Evolutionary conservation across 2,329 filamentous ascomycete species (phyloP), one percentile per base, ranked within the genome.

Genomic region (Scleromitrula shiraiana): DNA sequence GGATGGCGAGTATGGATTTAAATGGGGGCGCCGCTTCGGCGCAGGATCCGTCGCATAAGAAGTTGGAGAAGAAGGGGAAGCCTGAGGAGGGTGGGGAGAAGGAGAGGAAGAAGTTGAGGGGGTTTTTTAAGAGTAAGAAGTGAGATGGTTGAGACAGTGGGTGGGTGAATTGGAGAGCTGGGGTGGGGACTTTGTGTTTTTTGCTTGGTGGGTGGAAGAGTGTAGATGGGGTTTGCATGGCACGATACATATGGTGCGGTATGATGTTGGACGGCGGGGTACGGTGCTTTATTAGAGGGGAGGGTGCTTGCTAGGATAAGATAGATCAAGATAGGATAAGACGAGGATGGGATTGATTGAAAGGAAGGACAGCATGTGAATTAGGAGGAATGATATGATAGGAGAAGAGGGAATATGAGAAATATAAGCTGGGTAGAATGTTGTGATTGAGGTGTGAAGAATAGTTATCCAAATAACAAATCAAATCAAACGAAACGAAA

Each of bases 101-200:
- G 39, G 53, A 58, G 70, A 76, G 46, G 57, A 82, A 82, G 68
- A 82, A 81, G 71, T 76, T 71, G 61, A 69, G 76, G 45, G 75
- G 76, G 51, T 75, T 79, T 53, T 66, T 80, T 49, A 72, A 75
- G 23, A 71, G 78, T 58, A 81, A 80, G 67, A 83, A 84, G 46
- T 57, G 42, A 46, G 29, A 48, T 15, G 22, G 8, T 6, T 7
- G 27, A 33, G 32, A 23, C 33, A 41, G 9, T 27, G 17, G 22
- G 24, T 7, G 3, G 9, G 33, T 37, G 23, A 38, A 22, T 15
- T 39, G 5, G 19, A 15, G 19, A n/a, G 20, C 8, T 7, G 20
- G 14, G 15, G 22, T 14, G 14, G 20, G 27, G 33, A 12, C 7
- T 19, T 19, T 44, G 22, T 6, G 23, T 4, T 6, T 12, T 24